Percentiles rank a stretch among this genome's conserved stretches.
Conservation (phyloP, 371 early-diverging fungal genomes). For the Mucor mucedo region DNA sequence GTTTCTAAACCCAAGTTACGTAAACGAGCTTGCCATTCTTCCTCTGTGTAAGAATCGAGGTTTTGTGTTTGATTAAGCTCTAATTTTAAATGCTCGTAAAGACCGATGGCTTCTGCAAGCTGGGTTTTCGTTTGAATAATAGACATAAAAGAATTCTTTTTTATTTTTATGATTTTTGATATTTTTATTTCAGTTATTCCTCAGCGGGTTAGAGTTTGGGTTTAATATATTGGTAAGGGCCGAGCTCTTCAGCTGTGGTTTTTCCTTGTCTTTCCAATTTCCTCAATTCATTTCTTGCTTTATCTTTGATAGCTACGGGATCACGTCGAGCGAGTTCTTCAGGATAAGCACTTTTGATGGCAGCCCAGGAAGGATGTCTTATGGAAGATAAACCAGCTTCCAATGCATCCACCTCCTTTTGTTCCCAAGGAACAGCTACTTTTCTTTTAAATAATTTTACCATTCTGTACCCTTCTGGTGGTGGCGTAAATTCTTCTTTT, state of each 20-base stretch:
- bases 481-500: no score
- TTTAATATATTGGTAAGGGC: not conserved
- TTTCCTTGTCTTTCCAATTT: not conserved
- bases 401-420: no score
- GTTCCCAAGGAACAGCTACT: no score
- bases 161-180: not conserved
- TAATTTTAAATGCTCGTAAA: conserved; percentile 18
- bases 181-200: no score
- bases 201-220: no score
- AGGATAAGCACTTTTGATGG: no score
- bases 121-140: conserved; percentile 18
- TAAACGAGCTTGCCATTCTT: conserved; percentile 22
- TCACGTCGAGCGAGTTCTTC: no score
- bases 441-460: no score
- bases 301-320: not conserved
- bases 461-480: no score
- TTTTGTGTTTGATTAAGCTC: conserved; percentile 4
- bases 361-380: no score
- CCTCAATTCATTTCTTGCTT: not conserved
- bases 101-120: conserved; percentile 22
- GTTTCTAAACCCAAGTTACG: conserved; percentile 21
- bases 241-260: not conserved
- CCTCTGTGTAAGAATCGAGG: conserved; percentile 12
- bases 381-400: no score
- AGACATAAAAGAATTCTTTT: conserved; percentile 17